Evolutionary conservation across 768 basidiomycete genomes (phyloP), one percentile per base, ranked within the genome.

Genomic region (Cantharellus cinnabarinus): DNA sequence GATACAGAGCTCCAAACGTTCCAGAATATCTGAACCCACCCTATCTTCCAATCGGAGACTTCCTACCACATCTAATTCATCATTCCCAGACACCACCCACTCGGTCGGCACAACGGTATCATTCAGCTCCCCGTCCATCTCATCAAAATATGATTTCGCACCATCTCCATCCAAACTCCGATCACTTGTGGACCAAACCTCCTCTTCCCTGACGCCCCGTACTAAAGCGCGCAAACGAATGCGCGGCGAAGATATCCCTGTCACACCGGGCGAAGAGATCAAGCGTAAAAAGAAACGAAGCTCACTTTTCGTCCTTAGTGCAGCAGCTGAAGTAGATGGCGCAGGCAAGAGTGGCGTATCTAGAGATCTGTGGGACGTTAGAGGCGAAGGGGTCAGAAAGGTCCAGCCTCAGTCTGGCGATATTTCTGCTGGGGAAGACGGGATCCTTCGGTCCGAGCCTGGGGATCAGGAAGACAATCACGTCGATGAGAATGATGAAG

Each of bases 161-260:
- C 20, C 20, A 29, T 29, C 20, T 29, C 20, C 20, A 29, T 29
- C 20, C 20, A 29, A 29, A 29, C 20, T 29, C 20, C 20, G 20
- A 29, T 29, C 20, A 29, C 20, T 29, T 29, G 20, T 29, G 20
- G 20, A 29, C 20, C 20, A 29, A 29, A 29, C 20, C 20, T 29
- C 20, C 20, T 29, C 20, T 29, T 29, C 52, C 14, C 14, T 4
- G 61, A 62, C 62, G 20, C 62, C 62, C 4, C 54, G 62, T 37
- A 62, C 62, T 5, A 62, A 62, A 40, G 52, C 62, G 20, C 52
- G 62, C 29, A 62, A 62, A 37, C 52, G 62, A 20, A 34, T 62
- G 50, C 38, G 61, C 38, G 62, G 62, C n/a, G 62, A 62, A 56
- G 62, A 62, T 29, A 58, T 62, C 35, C 51, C 53, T 14, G 20